phyloP scores from a whole-genome alignment of 179 eudicot species.

The Heliamphora pulchella region DNA sequence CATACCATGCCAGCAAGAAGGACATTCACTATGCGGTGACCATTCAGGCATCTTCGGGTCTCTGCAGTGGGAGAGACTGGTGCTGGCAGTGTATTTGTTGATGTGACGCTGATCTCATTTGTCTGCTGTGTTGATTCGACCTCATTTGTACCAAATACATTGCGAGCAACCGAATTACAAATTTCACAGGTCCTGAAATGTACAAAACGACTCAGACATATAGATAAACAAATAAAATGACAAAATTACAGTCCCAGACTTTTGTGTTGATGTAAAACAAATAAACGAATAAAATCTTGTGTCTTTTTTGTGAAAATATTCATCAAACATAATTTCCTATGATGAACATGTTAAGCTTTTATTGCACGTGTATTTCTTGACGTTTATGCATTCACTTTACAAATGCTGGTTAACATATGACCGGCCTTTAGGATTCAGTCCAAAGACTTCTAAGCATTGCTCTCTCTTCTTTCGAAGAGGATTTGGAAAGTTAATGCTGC shows the following conservation, averaged over 20 bases:
- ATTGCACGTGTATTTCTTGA: not conserved
- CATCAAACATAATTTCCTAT: not conserved
- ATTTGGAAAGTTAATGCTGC: no score
- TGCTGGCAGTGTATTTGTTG: conserved; percentile 9
- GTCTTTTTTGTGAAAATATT: not conserved
- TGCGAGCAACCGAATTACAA: conserved; percentile 48
- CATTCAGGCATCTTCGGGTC: conserved; percentile 43
- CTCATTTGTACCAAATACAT: conserved; percentile 37
- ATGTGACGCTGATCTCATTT: conserved; percentile 20
- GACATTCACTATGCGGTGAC: conserved; percentile 49
- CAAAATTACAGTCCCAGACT: not conserved
- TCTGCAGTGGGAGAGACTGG: conserved; percentile 21
- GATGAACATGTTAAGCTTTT: not conserved
- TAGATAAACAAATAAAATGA: not conserved
- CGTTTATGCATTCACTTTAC: not conserved
- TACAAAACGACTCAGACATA: not conserved
- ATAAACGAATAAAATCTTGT: no score
- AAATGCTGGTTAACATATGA: not conserved
- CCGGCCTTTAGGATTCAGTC: not conserved
- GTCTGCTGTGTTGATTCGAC: conserved; percentile 26
- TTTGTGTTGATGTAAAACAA: no score
- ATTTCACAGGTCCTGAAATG: conserved; percentile 60
- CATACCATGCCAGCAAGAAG: conserved; percentile 63
- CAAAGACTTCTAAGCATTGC: not conserved
- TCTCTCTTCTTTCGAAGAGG: not conserved